Conservation (phyloP, 306 rosid species). For the Gastrolobium villosum region DNA sequence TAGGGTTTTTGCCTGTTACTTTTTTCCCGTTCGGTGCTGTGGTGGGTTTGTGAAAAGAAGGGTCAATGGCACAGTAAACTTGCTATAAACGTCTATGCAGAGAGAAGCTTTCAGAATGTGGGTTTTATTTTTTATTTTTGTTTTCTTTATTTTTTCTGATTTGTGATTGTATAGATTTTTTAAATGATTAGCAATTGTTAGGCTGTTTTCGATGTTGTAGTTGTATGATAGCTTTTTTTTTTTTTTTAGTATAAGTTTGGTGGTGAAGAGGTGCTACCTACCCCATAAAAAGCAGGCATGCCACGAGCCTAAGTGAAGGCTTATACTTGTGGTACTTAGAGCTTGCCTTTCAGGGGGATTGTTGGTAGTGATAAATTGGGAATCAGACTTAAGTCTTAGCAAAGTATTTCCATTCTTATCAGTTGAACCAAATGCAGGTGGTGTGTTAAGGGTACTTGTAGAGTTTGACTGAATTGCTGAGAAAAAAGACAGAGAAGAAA, state of each 20-base stretch:
- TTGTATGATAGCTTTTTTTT: not conserved
- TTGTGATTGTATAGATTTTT: conserved; percentile 9
- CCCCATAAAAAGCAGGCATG: not conserved
- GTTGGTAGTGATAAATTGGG: conserved; percentile 25
- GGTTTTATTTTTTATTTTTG: not conserved
- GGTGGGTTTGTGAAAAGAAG: not conserved
- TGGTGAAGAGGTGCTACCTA: not conserved
- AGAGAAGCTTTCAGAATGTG: not conserved
- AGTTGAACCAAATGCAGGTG: not conserved
- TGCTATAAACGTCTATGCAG: not conserved
- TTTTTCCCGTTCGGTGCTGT: not conserved
- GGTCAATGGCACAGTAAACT: not conserved
- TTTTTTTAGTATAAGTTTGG: not conserved
- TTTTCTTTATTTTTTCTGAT: not conserved
- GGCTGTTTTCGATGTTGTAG: not conserved
- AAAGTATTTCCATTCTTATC: not conserved
- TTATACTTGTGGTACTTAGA: not conserved
- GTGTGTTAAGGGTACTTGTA: too few relatives aligned
- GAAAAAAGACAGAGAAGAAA: too few relatives aligned
- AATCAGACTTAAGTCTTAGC: not conserved
- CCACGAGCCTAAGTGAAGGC: not conserved
- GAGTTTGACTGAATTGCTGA: too few relatives aligned
- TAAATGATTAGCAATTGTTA: not conserved
- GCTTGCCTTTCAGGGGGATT: not conserved
- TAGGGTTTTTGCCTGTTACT: conserved; percentile 26